Evolutionary conservation across 2,329 filamentous ascomycete species (phyloP), one percentile per base, ranked within the genome.

Genomic region (Capronia coronata): DNA sequence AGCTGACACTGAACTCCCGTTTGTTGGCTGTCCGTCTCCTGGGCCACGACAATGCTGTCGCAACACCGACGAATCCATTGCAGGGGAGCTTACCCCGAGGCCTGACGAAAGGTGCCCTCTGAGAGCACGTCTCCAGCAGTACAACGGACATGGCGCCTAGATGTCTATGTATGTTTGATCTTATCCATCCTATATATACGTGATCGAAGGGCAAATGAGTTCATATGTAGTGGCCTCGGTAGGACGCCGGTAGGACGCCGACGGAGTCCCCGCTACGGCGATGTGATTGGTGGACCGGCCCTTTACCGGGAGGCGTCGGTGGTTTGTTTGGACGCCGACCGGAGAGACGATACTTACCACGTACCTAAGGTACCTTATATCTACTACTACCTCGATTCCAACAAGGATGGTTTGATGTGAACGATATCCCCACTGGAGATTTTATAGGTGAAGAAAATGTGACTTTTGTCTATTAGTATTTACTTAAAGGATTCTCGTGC

Each of bases 241-340:
- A 2, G 3, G 21, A n/a, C 27, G 23, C n/a, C 34, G 34, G 34
- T 8, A 7, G 34, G 6, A 37, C 14, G 14, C 34, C 34, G 34
- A 37, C 8, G 34, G 5, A 18, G 16, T 5, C 14, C 34, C 34
- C n/a, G 11, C 16, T 13, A 4, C 8, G 7, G 13, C 2, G 8
- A 30, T 14, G 7, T 43, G 38, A 48, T 48, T 48, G 38, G 46
- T 13, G 21, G 14, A 6, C 37, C 43, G 48, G 43, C 5, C 23
- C 9, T 43, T 46, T 41, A 11, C 43, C 48, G 48, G n/a, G 30
- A 10, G 7, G 9, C 16, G 32, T 42, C 48, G 48, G 48, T n/a
- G 32, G 39, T 50, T 50, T 43, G 46, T 46, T 32, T 50, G 48
- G 30, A 38, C 9, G 25, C 48, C 48, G 48, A 50, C 16, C 21